Evolutionary conservation across 1,284 basidiomycete species (phyloP).

Genomic region (Sutorius eximius): DNA sequence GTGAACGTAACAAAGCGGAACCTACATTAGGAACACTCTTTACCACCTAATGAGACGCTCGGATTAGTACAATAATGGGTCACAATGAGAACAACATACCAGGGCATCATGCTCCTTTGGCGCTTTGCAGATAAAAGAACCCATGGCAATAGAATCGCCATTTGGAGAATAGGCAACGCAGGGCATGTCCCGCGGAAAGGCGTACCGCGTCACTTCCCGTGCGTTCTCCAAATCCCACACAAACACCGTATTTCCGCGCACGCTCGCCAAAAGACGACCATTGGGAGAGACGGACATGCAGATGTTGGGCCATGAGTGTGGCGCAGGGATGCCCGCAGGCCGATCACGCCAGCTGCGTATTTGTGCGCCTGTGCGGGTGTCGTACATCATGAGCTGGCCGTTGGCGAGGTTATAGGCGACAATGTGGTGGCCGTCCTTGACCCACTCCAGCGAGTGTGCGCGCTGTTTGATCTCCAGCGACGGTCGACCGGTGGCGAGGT

Average conservation of each 20-base stretch:
- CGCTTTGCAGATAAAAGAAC: slow-evolving; percentile 19
- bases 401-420: slow-evolving; percentile 25
- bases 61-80: background rate
- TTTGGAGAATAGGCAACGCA: slow-evolving; percentile 29
- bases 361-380: slow-evolving; percentile 19
- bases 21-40: slow-evolving; percentile 11
- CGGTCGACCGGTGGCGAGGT: slow-evolving; percentile 16
- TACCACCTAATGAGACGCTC: slow-evolving; percentile 2
- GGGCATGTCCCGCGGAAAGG: slow-evolving; percentile 27
- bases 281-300: slow-evolving; percentile 26
- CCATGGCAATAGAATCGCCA: slow-evolving; percentile 22
- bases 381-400: slow-evolving; percentile 29
- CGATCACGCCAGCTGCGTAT: slow-evolving; percentile 27
- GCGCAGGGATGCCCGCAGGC: background rate
- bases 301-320: slow-evolving; percentile 24
- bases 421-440: slow-evolving; percentile 23
- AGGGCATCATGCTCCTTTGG: slow-evolving; percentile 8
- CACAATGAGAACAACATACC: slow-evolving; percentile 3
- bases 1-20: background rate
- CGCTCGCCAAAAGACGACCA: slow-evolving; percentile 21
- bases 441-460: slow-evolving; percentile 27
- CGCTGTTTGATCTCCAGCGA: slow-evolving; percentile 30
- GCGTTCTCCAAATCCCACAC: slow-evolving; percentile 22
- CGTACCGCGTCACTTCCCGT: slow-evolving; percentile 19
- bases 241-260: slow-evolving; percentile 19